Evolutionary conservation across 2,329 filamentous ascomycete species (phyloP).

Genomic region (Hypoxylon sp.): DNA sequence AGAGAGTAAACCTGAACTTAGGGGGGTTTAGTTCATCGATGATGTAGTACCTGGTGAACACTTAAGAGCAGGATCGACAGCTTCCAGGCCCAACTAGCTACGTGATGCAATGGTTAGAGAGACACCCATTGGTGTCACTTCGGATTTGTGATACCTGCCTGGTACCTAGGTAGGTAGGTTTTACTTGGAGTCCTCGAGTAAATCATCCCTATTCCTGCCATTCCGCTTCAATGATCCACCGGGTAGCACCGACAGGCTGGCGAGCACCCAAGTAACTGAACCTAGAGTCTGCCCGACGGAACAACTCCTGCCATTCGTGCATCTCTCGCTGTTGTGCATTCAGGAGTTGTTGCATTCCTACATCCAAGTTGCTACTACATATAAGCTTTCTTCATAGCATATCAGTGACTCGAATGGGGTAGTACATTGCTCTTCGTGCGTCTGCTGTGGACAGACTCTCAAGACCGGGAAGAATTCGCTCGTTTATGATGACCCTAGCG

Average conservation of each 20-base stretch:
- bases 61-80: too few species aligned
- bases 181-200: background rate
- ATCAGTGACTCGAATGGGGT: background rate
- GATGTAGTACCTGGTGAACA: too few species aligned
- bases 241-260: conserved; percentile 35
- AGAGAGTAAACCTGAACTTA: too few species aligned
- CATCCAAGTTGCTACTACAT: conserved; percentile 38
- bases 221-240: conserved; percentile 49
- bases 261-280: conserved; percentile 45
- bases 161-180: too few species aligned
- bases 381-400: background rate
- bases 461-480: conserved; percentile 41
- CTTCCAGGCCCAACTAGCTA: too few species aligned
- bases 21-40: too few species aligned
- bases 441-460: conserved; percentile 36
- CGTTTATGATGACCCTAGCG: conserved; percentile 44
- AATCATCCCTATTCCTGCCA: conserved; percentile 39
- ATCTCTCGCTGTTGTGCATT: conserved; percentile 47
- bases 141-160: too few species aligned
- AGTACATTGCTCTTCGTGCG: conserved; percentile 45
- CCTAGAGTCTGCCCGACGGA: conserved; percentile 39
- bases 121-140: too few species aligned
- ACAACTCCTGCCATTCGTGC: conserved; percentile 46
- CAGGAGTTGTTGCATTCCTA: conserved; percentile 48
- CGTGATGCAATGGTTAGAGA: too few species aligned